These are phyloP conservation scores for Avena atlantica DNA, from an alignment of 176 grass and related monocot genomes.

Conservation along the genomic window DNA sequence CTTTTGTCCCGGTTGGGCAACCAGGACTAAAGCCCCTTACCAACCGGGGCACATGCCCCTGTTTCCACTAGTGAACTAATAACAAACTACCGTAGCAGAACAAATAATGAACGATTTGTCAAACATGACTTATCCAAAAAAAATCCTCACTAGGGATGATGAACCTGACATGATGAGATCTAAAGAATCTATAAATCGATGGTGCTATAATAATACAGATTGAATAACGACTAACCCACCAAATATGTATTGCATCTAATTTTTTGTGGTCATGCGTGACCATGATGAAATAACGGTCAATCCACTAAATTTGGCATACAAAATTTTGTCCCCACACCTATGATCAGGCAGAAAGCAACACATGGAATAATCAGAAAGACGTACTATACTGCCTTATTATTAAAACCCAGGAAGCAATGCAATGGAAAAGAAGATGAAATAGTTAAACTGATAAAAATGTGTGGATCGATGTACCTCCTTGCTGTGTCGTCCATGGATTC, in stretches of 20 bases:
- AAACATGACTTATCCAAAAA: too few relatives aligned
- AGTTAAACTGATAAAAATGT: background rate
- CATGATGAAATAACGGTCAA: too few relatives aligned
- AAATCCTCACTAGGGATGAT: too few relatives aligned
- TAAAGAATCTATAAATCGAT: background rate
- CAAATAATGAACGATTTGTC: too few relatives aligned
- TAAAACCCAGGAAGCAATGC: too few relatives aligned
- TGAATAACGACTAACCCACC: background rate
- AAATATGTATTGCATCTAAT: background rate
- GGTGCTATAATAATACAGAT: background rate
- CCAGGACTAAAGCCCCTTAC: too few relatives aligned
- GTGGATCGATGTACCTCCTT: background rate
- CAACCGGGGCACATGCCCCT: too few relatives aligned
- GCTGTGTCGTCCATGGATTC: background rate
- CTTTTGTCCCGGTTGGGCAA: too few relatives aligned
- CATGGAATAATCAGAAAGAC: background rate
- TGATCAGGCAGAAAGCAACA: background rate
- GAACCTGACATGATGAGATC: background rate
- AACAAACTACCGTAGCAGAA: too few relatives aligned
- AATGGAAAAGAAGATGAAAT: background rate
- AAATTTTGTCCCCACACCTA: background rate
- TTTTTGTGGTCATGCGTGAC: too few relatives aligned
- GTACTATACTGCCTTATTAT: background rate
- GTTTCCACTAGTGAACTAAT: too few relatives aligned
- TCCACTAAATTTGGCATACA: too few relatives aligned